Evolutionary conservation across 306 rosid genomes (phyloP).

Genomic region (Cajanus cajan): DNA sequence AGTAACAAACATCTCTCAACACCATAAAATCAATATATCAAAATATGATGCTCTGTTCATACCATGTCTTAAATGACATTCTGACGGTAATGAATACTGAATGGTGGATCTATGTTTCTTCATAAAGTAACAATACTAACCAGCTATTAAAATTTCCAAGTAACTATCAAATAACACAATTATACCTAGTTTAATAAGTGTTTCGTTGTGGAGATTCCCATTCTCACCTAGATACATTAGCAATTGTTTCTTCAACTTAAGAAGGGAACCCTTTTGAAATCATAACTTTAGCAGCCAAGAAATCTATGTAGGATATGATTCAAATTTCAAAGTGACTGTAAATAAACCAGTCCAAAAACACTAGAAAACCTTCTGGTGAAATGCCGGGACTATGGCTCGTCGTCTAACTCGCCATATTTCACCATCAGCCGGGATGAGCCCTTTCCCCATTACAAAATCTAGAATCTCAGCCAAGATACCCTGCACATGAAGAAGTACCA

Average conservation of each 20-base stretch:
- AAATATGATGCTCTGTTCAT: slow-evolving; percentile 8
- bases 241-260: background rate
- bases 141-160: background rate
- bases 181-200: background rate
- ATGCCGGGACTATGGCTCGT: slow-evolving; percentile 89
- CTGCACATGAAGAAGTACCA: slow-evolving; percentile 47
- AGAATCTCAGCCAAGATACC: slow-evolving; percentile 98
- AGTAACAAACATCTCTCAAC: slow-evolving; percentile 26
- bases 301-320: slow-evolving; percentile 25
- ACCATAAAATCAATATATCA: slow-evolving; percentile 8
- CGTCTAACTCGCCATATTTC: slow-evolving; percentile 92
- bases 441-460: slow-evolving; percentile 96
- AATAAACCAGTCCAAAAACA: slow-evolving; percentile 27
- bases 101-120: background rate
- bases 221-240: slow-evolving; percentile 9
- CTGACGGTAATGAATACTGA: slow-evolving; percentile 1
- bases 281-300: slow-evolving; percentile 9
- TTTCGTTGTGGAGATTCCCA: background rate
- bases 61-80: slow-evolving; percentile 1
- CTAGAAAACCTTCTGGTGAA: slow-evolving; percentile 74
- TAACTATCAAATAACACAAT: slow-evolving; percentile 1
- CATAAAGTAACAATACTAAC: slow-evolving; percentile 13
- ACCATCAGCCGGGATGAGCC: slow-evolving; percentile 99
- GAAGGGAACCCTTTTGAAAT: slow-evolving; percentile 1
- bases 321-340: background rate